A percentile compares a stretch with the other conserved stretches of the same genome.
phyloP scores from a whole-genome alignment of 495 filamentous ascomycete genomes.

The Penicillium steckii region DNA sequence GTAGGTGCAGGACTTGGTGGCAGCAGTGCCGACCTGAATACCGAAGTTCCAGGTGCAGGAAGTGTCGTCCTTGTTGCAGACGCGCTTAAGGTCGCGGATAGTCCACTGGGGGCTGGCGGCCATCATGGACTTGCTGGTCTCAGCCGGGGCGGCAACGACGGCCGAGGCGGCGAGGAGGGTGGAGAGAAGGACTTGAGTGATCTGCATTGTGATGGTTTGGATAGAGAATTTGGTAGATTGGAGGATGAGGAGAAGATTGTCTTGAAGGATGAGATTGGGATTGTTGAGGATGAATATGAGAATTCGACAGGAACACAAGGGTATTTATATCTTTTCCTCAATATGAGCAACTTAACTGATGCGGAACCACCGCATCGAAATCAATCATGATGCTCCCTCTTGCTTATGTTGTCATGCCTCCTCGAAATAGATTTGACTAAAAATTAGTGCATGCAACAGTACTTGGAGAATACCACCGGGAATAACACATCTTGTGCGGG shows the following conservation, averaged over 20 bases:
- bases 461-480: not conserved
- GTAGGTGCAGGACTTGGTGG: slow-evolving; percentile 34
- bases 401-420: not conserved
- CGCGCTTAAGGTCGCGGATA: slow-evolving; percentile 44
- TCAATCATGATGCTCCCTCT: not conserved
- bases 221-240: not conserved
- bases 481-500: not conserved
- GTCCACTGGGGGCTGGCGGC: slow-evolving; percentile 45
- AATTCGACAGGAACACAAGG: not conserved
- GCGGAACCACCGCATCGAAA: not conserved
- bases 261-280: not conserved
- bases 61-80: slow-evolving; percentile 45
- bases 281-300: not conserved
- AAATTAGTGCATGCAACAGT: slow-evolving; percentile 15
- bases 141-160: slow-evolving; percentile 37
- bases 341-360: no score
- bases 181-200: slow-evolving; percentile 39
- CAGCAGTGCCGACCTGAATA: slow-evolving; percentile 37
- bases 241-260: not conserved
- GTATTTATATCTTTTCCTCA: slow-evolving; percentile 10
- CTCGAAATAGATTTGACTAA: slow-evolving; percentile 10
- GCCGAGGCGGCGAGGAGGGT: slow-evolving; percentile 36
- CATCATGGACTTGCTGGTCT: slow-evolving; percentile 33
- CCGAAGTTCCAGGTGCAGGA: slow-evolving; percentile 49
- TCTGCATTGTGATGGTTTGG: slow-evolving; percentile 42